phyloP scores from a whole-genome alignment of 2,329 filamentous ascomycete genomes.

The Neonectria ditissima region DNA sequence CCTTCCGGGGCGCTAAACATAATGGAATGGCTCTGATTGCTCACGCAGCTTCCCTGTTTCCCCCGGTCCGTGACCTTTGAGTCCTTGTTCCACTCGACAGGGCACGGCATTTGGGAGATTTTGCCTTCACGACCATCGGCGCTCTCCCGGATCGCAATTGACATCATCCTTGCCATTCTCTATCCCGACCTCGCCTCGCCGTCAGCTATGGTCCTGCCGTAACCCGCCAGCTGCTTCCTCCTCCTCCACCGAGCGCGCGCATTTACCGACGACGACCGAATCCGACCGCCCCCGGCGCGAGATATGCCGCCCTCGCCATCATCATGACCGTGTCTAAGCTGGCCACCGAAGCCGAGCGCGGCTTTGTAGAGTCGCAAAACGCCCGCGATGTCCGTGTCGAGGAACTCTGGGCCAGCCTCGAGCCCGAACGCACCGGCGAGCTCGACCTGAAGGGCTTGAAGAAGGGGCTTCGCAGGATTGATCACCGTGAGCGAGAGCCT shows the following conservation, averaged over 20 bases:
- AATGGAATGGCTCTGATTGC: constrained; percentile 46
- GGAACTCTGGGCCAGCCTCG: constrained; percentile 85
- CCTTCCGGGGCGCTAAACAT: constrained; percentile 45
- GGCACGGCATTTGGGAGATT: constrained; percentile 32
- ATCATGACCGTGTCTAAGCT: constrained; percentile 59
- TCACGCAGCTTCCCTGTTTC: constrained; percentile 33
- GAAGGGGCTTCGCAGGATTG: constrained; percentile 86
- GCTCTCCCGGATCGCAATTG: constrained; percentile 23
- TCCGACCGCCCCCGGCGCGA: constrained; percentile 41
- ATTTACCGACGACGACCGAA: constrained; percentile 19
- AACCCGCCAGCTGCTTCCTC: constrained; percentile 22
- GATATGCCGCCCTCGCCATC: constrained; percentile 49
- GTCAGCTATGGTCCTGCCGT: constrained; percentile 40
- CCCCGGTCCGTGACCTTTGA: constrained; percentile 25
- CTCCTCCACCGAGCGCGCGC: constrained; percentile 24
- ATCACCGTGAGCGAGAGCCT: constrained; percentile 77
- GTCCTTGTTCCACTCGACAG: constrained; percentile 32
- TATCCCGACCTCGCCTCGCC: not conserved
- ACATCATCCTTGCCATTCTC: constrained; percentile 25
- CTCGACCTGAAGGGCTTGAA: constrained; percentile 87
- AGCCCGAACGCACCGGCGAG: constrained; percentile 80
- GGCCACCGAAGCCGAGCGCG: constrained; percentile 66
- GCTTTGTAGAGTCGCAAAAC: constrained; percentile 81
- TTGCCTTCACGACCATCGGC: constrained; percentile 28
- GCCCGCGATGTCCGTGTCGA: constrained; percentile 85